A percentile compares a stretch with the other conserved stretches of the same genome.
Conservation (phyloP, 139 green algal genomes). For the Chlorella sp. region DNA sequence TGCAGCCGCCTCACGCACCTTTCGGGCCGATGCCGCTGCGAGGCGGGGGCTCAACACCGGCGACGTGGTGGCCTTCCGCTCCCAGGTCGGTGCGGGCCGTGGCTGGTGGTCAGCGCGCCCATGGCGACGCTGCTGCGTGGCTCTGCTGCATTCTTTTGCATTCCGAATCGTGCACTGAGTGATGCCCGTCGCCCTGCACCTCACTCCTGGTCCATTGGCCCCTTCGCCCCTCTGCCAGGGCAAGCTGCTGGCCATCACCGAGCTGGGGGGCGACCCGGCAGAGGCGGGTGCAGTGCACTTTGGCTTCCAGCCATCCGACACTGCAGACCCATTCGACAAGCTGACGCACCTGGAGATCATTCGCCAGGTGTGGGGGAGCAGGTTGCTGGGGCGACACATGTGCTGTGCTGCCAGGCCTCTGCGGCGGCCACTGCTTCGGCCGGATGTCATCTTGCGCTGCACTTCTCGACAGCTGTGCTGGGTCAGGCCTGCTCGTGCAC, state of each 20-base stretch:
- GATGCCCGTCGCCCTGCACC: too few species aligned
- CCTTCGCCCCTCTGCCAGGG: not conserved
- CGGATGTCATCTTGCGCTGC: too few species aligned
- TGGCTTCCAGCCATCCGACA: not conserved
- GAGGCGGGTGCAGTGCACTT: not conserved
- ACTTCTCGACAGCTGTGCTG: too few species aligned
- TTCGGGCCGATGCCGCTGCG: constrained; percentile 12
- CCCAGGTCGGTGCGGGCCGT: not conserved
- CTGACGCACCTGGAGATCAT: constrained; percentile 44
- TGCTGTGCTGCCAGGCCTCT: too few species aligned
- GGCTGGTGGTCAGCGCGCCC: not conserved
- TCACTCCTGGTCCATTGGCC: not conserved
- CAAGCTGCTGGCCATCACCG: constrained; percentile 4
- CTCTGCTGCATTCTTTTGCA: too few species aligned
- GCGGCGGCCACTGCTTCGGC: too few species aligned
- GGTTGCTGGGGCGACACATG: too few species aligned
- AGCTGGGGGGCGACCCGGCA: not conserved
- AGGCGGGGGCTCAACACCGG: constrained; percentile 45
- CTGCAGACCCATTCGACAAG: not conserved
- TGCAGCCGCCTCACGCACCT: constrained; percentile 25
- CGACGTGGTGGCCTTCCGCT: constrained; percentile 49
- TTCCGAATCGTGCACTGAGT: too few species aligned
- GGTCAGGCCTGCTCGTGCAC: too few species aligned
- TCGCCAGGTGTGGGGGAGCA: not conserved
- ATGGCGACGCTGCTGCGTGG: not conserved